Conservation (phyloP, 257 asterid species). For the Galeopsis tetrahit region DNA sequence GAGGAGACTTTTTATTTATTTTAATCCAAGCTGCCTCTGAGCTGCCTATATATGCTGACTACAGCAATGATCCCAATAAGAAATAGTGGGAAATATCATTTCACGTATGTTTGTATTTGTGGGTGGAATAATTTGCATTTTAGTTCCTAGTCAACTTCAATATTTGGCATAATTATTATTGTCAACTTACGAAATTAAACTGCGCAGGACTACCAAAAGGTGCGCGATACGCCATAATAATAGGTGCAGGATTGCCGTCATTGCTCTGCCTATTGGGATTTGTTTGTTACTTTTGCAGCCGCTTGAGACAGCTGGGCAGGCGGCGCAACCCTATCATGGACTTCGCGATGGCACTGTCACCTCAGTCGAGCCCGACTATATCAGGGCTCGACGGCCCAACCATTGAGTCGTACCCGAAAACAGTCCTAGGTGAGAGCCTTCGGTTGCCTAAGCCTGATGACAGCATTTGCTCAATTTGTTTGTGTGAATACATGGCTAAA, state of each 20-base stretch:
- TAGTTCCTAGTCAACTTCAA: not conserved
- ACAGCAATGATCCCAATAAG: not conserved
- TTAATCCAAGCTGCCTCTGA: no score
- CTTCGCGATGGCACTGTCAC: constrained; percentile 28
- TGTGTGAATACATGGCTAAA: constrained; percentile 52
- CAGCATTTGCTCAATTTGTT: constrained; percentile 52
- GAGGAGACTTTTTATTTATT: no score
- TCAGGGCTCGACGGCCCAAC: constrained; percentile 48
- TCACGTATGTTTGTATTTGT: not conserved
- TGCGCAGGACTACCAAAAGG: constrained; percentile 46
- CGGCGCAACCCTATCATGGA: constrained; percentile 37
- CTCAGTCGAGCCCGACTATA: constrained; percentile 12
- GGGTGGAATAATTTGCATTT: not conserved
- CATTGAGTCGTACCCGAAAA: constrained; percentile 61
- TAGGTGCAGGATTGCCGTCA: constrained; percentile 55
- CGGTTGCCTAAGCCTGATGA: constrained; percentile 55
- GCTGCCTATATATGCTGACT: not conserved
- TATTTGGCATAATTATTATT: not conserved
- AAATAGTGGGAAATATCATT: constrained; percentile 13
- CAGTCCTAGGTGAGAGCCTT: constrained; percentile 51
- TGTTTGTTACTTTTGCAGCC: constrained; percentile 36
- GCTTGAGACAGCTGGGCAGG: constrained; percentile 29
- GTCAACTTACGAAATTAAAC: no score
- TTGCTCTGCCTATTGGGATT: constrained; percentile 47
- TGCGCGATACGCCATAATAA: constrained; percentile 45